Evolutionary conservation across 352 stramenopile species (phyloP), one percentile per base, ranked within the genome.

Genomic region (Phytophthora constricta): DNA sequence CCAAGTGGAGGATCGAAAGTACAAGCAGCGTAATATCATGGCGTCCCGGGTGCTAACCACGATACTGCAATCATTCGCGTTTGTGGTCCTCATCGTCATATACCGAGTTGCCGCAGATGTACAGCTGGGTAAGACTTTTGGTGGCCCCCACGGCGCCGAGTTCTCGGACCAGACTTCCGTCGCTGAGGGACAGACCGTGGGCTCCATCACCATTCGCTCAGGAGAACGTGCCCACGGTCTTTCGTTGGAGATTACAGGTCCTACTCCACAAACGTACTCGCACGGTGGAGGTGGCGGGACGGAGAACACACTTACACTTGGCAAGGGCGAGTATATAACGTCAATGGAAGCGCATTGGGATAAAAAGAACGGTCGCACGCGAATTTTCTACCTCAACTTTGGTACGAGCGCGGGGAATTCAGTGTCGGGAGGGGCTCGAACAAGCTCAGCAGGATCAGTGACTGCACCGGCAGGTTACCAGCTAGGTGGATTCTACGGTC

Each of bases 121-220:
- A 2, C 55, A 62, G 20, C 25, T 62, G 10, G 54, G 55, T 62
- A 43, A 62, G 31, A 54, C 19, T 26, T 62, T 62, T 13, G 43
- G 55, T 34, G 55, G 55, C 2, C 55, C 55, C 22, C 55, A 62
- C 25, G 55, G 55, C 27, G 47, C 20, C 8, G 55, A 62, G 26
- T 62, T 62, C 25, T 62, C 55, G 8, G 55, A 62, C 22, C 42
- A 62, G 37, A 5, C 27, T 16, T 47, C 55, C 5, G 55, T 62
- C 17, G 26, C 33, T 3, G 28, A 42, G 42, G n/a, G 55, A 39
- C 28, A 47, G 20, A 62, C 43, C 20, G 34, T 62, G 1, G 43
- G 42, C 19, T 62, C 55, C 28, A 54, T 62, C 25, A 62, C 55
- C 1, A 62, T 58, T 23, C 51, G 51, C 11, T 31, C 42, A n/a